phyloP scores from a whole-genome alignment of 78 protist species.

The Speleostelium caveatum region DNA sequence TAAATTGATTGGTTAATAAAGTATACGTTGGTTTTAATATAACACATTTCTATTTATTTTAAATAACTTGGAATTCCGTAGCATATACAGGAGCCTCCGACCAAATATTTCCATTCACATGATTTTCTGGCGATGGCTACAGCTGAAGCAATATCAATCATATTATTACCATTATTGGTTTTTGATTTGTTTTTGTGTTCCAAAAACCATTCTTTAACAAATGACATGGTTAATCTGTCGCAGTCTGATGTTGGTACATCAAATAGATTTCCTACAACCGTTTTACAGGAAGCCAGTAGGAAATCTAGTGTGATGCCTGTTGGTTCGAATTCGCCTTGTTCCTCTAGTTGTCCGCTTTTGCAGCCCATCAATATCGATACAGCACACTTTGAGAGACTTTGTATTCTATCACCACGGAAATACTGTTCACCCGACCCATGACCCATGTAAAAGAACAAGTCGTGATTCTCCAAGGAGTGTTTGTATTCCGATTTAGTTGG shows the following conservation, averaged over 20 bases:
- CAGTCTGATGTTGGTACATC: conserved; percentile 69
- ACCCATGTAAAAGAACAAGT: conserved; percentile 84
- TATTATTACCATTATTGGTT: not conserved
- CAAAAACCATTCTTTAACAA: conserved; percentile 45
- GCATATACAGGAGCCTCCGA: conserved; percentile 58
- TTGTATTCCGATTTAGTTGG: conserved; percentile 40
- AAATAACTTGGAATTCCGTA: conserved; percentile 70
- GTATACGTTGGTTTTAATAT: too few species aligned
- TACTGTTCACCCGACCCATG: conserved; percentile 89
- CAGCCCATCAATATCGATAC: conserved; percentile 86
- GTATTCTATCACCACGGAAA: conserved; percentile 37
- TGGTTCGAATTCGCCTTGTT: conserved; percentile 83
- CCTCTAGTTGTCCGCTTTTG: conserved; percentile 58
- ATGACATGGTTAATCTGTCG: conserved; percentile 31
- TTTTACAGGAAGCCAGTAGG: conserved; percentile 71
- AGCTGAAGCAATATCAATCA: conserved; percentile 10
- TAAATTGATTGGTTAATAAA: too few species aligned
- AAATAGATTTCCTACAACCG: conserved; percentile 44
- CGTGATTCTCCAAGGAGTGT: conserved; percentile 38
- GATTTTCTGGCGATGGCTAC: conserved; percentile 50
- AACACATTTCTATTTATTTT: too few species aligned
- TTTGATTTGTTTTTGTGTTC: not conserved
- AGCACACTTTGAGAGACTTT: conserved; percentile 42
- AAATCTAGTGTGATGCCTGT: conserved; percentile 65
- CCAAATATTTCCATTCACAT: conserved; percentile 68